These are phyloP conservation scores for Yamadazyma mexicana DNA, from an alignment of 1,139 yeast species.

Conservation along the genomic window DNA sequence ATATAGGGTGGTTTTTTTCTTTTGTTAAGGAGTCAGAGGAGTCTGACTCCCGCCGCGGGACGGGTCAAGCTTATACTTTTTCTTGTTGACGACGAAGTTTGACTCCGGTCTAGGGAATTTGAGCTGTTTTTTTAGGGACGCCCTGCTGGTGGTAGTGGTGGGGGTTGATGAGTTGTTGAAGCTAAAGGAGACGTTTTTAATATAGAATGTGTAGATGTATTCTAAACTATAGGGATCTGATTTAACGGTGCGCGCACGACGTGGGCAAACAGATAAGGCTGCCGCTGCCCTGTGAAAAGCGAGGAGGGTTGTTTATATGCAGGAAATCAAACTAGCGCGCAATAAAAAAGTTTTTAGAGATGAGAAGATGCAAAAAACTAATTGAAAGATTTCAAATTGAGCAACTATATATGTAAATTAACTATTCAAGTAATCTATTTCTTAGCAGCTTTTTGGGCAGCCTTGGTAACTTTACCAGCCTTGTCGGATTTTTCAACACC, in stretches of 20 bases:
- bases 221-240: no score
- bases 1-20: background rate
- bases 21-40: background rate
- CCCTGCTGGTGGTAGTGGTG: background rate
- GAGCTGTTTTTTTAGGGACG: no score
- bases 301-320: no score
- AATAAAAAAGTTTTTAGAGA: no score
- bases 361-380: background rate
- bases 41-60: slow-evolving; percentile 1
- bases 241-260: no score
- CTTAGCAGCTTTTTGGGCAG: slow-evolving; percentile 98
- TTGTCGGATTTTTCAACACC: slow-evolving; percentile 92
- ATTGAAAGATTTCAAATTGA: background rate
- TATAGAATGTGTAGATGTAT: no score
- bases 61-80: background rate
- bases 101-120: no score
- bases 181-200: no score
- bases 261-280: no score
- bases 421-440: slow-evolving; percentile 35
- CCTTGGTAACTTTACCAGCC: slow-evolving; percentile 99
- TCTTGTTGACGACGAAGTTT: background rate
- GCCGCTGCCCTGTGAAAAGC: no score
- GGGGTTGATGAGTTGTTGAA: no score
- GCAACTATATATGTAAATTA: background rate
- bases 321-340: no score